A percentile compares a stretch with the other conserved stretches of the same genome.
Conservation (phyloP, 371 early-diverging fungal species). For the Haplosporangium sp. region DNA sequence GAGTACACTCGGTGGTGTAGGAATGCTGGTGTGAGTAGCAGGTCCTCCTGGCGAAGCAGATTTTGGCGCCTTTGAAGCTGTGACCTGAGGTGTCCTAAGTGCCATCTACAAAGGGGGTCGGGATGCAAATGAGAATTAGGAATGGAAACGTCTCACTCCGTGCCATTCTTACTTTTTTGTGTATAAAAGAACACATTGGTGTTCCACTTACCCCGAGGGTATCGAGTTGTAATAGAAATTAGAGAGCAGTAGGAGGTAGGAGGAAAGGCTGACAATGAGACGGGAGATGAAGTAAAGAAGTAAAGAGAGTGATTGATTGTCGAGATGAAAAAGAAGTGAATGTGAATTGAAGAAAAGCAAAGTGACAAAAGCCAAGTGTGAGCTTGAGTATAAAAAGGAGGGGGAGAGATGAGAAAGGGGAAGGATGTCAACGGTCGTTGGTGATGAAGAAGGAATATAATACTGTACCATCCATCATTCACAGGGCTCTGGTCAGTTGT, state of each 20-base stretch:
- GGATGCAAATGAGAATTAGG: background rate
- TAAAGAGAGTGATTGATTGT: conserved; percentile 4
- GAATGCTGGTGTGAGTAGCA: conserved; percentile 29
- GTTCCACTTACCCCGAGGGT: too few relatives aligned
- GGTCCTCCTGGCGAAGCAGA: conserved; percentile 18
- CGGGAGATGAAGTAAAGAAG: background rate
- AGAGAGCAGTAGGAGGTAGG: too few relatives aligned
- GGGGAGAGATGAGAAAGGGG: too few relatives aligned
- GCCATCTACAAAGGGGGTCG: conserved; percentile 21
- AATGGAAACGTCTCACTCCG: background rate
- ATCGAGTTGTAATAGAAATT: background rate
- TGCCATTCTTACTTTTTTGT: too few relatives aligned
- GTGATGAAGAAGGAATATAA: too few relatives aligned
- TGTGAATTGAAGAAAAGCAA: background rate
- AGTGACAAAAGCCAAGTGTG: background rate
- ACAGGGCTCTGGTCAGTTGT: too few relatives aligned
- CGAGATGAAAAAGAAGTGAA: conserved; percentile 9
- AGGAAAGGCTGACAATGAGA: background rate
- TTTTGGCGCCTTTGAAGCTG: conserved; percentile 27
- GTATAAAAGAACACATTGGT: background rate
- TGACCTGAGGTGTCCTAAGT: conserved; percentile 38
- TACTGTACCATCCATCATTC: too few relatives aligned
- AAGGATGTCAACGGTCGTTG: too few relatives aligned
- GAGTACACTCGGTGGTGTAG: conserved; percentile 16
- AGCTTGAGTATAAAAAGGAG: background rate